Conservation (phyloP, 352 stramenopile genomes). For the Pythium brassicae region DNA sequence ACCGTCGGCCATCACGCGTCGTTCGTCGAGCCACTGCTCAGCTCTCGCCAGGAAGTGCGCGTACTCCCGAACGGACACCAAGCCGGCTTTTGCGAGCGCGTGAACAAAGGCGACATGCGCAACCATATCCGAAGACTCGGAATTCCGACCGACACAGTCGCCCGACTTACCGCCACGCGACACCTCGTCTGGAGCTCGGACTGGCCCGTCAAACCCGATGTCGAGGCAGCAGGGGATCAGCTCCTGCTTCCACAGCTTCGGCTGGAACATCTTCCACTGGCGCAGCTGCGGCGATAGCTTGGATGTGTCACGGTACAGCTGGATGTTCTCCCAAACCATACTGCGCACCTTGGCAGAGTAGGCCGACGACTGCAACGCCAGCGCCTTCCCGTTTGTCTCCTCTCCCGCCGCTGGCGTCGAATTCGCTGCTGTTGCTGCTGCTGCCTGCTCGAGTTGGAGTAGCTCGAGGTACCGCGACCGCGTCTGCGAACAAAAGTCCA, state of each 20-base stretch:
- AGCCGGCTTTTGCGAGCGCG: slow-evolving; percentile 17
- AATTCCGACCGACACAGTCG: not conserved
- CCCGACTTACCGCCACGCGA: not conserved
- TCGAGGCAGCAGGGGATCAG: slow-evolving; percentile 34
- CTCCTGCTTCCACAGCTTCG: slow-evolving; percentile 26
- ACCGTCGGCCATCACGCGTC: not conserved
- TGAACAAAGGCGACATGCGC: slow-evolving; percentile 23
- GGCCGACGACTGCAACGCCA: not conserved
- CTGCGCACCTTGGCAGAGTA: slow-evolving; percentile 12
- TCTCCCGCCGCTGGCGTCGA: not conserved
- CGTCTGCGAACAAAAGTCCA: slow-evolving; percentile 30
- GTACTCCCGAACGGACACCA: slow-evolving; percentile 23
- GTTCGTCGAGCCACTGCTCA: slow-evolving; percentile 18
- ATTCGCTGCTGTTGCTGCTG: not conserved
- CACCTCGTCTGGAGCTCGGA: not conserved
- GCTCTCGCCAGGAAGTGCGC: slow-evolving; percentile 16
- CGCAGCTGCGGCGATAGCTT: slow-evolving; percentile 22
- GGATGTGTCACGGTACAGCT: slow-evolving; percentile 11
- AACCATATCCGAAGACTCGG: slow-evolving; percentile 2
- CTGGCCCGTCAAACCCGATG: slow-evolving; percentile 7
- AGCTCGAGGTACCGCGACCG: slow-evolving; percentile 19
- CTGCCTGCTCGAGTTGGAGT: slow-evolving; percentile 15
- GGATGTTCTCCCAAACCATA: slow-evolving; percentile 24
- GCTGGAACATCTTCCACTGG: slow-evolving; percentile 32
- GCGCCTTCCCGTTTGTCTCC: not conserved